Evolutionary conservation across 805 yeast genomes (phyloP).

Genomic region (Metschnikowia bowlesiae): DNA sequence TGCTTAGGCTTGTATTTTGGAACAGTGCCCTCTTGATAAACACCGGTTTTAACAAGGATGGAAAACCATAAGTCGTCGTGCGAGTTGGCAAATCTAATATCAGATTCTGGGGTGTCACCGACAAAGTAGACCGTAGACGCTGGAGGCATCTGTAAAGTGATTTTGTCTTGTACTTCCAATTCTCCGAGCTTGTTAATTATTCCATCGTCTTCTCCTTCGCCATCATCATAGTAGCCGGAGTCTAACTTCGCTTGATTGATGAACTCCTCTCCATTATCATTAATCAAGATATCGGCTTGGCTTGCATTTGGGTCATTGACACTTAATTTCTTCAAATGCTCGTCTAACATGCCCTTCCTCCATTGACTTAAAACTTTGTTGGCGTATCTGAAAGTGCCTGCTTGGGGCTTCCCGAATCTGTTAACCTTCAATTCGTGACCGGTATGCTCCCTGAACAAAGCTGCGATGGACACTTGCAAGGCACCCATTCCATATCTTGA

Average conservation of each 20-base stretch:
- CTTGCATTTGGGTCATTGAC: slow-evolving; percentile 40
- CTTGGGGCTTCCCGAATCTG: slow-evolving; percentile 86
- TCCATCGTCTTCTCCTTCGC: slow-evolving; percentile 31
- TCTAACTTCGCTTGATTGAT: slow-evolving; percentile 41
- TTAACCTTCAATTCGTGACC: slow-evolving; percentile 76
- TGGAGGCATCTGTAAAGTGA: slow-evolving; percentile 63
- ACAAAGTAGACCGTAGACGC: slow-evolving; percentile 85
- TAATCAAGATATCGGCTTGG: slow-evolving; percentile 40
- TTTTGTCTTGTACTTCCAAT: slow-evolving; percentile 28
- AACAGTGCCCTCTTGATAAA: slow-evolving; percentile 71
- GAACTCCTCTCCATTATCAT: slow-evolving; percentile 42
- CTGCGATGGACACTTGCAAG: slow-evolving; percentile 80
- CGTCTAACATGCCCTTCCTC: slow-evolving; percentile 75
- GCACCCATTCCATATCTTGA: slow-evolving; percentile 95
- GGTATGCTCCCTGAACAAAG: slow-evolving; percentile 78
- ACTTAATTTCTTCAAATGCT: slow-evolving; percentile 56
- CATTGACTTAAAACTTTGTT: slow-evolving; percentile 70
- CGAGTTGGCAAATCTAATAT: slow-evolving; percentile 80
- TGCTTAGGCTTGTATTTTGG: slow-evolving; percentile 80
- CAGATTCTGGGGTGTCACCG: slow-evolving; percentile 89
- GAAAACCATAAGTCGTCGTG: slow-evolving; percentile 84
- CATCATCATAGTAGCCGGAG: slow-evolving; percentile 26
- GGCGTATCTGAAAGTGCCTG: slow-evolving; percentile 81
- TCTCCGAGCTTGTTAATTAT: slow-evolving; percentile 17
- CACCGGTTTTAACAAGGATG: slow-evolving; percentile 82